phyloP scores from a whole-genome alignment of 139 green algal species.

The Closterium sp. region DNA sequence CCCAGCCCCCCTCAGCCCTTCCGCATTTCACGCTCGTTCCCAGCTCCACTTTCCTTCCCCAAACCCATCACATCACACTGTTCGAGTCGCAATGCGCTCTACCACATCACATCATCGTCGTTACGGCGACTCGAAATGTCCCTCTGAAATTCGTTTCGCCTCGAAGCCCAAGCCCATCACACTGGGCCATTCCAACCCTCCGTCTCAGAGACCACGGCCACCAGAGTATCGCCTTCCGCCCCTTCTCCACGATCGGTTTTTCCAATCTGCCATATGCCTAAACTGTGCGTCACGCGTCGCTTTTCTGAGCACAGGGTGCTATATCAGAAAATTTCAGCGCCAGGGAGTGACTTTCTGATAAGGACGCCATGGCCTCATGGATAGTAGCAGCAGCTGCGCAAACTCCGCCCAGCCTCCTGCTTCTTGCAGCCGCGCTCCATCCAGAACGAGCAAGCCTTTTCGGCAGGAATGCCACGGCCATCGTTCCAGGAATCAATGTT shows the following conservation, averaged over 20 bases:
- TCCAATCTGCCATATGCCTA: too few species aligned
- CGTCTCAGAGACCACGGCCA: too few species aligned
- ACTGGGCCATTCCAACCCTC: too few species aligned
- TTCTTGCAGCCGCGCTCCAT: background rate
- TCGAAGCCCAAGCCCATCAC: too few species aligned
- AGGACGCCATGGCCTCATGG: background rate
- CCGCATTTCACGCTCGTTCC: background rate
- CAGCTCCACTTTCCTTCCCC: too few species aligned
- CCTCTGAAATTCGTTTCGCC: background rate
- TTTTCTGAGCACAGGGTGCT: too few species aligned
- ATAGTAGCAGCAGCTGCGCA: background rate
- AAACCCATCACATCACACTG: background rate
- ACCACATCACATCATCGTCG: background rate
- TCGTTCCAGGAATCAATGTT: too few species aligned
- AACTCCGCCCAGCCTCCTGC: background rate
- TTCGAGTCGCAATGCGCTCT: background rate
- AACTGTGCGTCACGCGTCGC: too few species aligned
- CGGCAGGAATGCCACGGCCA: background rate
- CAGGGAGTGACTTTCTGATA: too few species aligned
- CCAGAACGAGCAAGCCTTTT: background rate
- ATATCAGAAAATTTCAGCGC: too few species aligned
- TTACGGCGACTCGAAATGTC: background rate
- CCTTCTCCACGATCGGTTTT: too few species aligned
- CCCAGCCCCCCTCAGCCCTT: background rate
- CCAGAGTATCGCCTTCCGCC: too few species aligned